Percentiles rank a stretch among this genome's conserved stretches.
Conservation (phyloP, 306 rosid species). For the Acacia acuminata region DNA sequence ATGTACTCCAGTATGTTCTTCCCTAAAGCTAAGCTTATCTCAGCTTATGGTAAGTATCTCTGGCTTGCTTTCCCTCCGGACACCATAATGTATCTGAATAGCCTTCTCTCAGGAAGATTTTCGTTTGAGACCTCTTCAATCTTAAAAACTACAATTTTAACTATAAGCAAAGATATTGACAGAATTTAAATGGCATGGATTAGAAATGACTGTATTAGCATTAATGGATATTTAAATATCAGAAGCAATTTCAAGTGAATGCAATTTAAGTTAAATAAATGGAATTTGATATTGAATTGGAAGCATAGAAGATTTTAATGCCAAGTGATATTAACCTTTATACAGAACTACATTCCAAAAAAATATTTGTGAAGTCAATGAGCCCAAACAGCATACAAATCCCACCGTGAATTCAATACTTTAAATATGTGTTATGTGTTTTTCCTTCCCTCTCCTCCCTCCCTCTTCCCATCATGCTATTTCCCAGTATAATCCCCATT, state of each 20-base stretch:
- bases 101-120: not conserved
- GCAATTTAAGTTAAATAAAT: not conserved
- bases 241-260: not conserved
- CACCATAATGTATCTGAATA: not conserved
- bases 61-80: not conserved
- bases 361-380: not conserved
- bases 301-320: not conserved
- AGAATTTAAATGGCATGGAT: not conserved
- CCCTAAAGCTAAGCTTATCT: slow-evolving; percentile 77
- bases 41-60: slow-evolving; percentile 82
- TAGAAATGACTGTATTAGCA: too few relatives aligned
- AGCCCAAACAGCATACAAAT: not conserved
- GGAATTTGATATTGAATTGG: not conserved
- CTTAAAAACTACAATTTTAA: not conserved
- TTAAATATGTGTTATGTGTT: too few relatives aligned
- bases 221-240: not conserved
- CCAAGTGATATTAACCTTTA: not conserved
- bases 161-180: not conserved
- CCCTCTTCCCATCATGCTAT: too few relatives aligned
- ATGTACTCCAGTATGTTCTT: slow-evolving; percentile 54
- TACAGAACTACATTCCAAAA: not conserved
- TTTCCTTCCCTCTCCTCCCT: too few relatives aligned
- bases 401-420: not conserved
- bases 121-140: not conserved
- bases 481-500: not conserved